Base-by-base conservation (phyloP, 2,329 filamentous ascomycete species). In the Stagonosporopsis rhizophila region DNA sequence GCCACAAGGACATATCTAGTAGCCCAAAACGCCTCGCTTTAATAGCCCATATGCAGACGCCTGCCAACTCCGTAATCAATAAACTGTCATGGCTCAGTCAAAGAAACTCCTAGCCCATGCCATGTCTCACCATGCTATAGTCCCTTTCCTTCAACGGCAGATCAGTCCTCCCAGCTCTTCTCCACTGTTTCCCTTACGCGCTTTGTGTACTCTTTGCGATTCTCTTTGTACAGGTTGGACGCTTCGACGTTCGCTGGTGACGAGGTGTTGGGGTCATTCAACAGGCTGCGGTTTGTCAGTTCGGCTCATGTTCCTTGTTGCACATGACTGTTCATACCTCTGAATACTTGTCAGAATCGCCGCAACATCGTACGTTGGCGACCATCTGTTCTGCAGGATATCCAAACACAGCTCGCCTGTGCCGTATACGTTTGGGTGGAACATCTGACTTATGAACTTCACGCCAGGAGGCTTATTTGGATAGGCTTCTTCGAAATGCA, bases 401-500 rank as follows among this genome's bases (percentile, higher is more conserved):
- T 99, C 95, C 65, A 99, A 81, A 74, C 95, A 99, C 46, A 99
- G 84, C 80, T 99, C 95, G 59, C 95, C 95, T 0, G 93, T 98
- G 49, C 91, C 93, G 75, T 99, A 99, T 54, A 99, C 95, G 73
- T 99, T 99, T 17, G 95, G 95, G 71, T 99, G 95, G 78, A 99
- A 99, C 95, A 99, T 99, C 76, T 95, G 88, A 78, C 91, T 96
- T 76, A 99, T 96, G 77, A 99, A 99, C 75, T 98, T 98, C 79
- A 98, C 95, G 30, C 92, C 90, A 0, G 95, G 95, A 5, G 95
- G 95, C 77, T 98, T 98, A 80, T 98, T 99, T 27, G 95, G 95
- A 71, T 99, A 99, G 72, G 96, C 93, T 77, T 99, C 95, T 75
- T 98, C 95, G 69, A 99, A 99, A 74, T 97, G 92, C 94, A 99